Percentiles rank a stretch among this genome's conserved stretches.
Evolutionary conservation across 2,329 filamentous ascomycete genomes (phyloP).

Genomic region (Arthrocladium fulminans): DNA sequence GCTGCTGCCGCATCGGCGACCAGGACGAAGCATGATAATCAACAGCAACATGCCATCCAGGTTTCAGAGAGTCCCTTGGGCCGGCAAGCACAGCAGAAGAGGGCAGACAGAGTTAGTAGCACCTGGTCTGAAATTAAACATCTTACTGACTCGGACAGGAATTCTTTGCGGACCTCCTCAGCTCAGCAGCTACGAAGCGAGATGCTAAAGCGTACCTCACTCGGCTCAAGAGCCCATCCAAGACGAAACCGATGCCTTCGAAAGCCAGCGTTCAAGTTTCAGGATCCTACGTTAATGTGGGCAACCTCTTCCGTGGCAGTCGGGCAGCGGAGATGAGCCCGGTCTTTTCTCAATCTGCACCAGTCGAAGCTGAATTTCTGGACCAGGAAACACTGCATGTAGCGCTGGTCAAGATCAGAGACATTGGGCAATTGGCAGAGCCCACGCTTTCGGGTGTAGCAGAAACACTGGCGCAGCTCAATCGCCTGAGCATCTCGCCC

Average conservation of each 20-base stretch:
- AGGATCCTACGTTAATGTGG: conserved; percentile 35
- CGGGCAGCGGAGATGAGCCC: conserved; percentile 51
- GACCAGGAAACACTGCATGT: conserved; percentile 55
- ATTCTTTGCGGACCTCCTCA: conserved; percentile 76
- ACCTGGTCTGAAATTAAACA: conserved; percentile 8
- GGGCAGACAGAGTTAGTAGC: conserved; percentile 32
- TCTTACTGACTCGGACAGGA: conserved; percentile 48
- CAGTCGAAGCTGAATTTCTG: conserved; percentile 27
- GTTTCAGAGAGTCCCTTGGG: conserved; percentile 22
- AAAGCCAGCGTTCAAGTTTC: conserved; percentile 16
- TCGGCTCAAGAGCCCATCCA: conserved; percentile 55
- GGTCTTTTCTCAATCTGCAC: conserved; percentile 48
- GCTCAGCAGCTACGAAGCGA: conserved; percentile 81
- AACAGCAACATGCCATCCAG: neutral
- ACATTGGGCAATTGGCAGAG: conserved; percentile 62
- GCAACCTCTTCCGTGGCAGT: conserved; percentile 51
- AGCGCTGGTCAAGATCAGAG: conserved; percentile 75
- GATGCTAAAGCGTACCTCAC: conserved; percentile 88
- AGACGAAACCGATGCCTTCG: conserved; percentile 11
- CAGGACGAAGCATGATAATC: neutral
- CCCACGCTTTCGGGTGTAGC: conserved; percentile 64
- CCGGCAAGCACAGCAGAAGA: conserved; percentile 35
- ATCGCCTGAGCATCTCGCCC: conserved; percentile 69
- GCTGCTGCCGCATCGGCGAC: conserved; percentile 18
- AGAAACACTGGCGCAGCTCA: conserved; percentile 74